Base-by-base conservation (phyloP, 2,329 filamentous ascomycete species). In the Lachnellula suecica region DNA sequence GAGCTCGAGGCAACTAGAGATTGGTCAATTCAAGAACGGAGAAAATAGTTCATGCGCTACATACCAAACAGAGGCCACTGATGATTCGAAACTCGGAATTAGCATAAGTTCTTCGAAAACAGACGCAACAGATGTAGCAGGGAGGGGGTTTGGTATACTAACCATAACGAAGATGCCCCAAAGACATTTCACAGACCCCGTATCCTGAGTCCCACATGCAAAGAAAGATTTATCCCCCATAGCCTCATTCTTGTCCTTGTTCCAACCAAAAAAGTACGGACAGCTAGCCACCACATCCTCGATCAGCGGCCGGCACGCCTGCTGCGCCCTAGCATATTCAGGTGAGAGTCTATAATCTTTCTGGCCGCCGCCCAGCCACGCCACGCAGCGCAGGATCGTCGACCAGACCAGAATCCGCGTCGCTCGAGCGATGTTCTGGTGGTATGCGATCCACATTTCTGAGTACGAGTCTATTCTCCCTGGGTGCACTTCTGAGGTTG, bases 241-340 rank as follows among this genome's bases (percentile, higher is more conserved):
- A 15, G 76, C 61, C n/a, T 44, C 40, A 37, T 54, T 41, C 42
- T 65, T 71, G 50, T 72, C 69, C 48, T 73, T 74, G n/a, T 74
- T 80, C 79, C 80, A 83, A 31, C 81, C 80, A 3, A 85, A 72
- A 59, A 82, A 76, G 59, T 79, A 85, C 2, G 82, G 82, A 19
- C 84, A 76, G 5, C 77, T 80, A 2, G 82, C 78, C 49, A 85
- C 73, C 29, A 84, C 77, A 52, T 84, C 82, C 7, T 77, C 74
- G 57, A 84, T 82, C 45, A 72, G 73, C 24, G 79, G 74, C 29
- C 73, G 71, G 49, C 76, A 81, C 2, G 71, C 74, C 29, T 74
- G 68, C 11, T 77, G 74, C 4, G 79, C 78, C 0, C 75, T 75
- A 11, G 78, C 76, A 60, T 84, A 85, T 65, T 84, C 80, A 25